Evolutionary conservation across 306 rosid genomes (phyloP).

Genomic region (Trifolium fragiferum): DNA sequence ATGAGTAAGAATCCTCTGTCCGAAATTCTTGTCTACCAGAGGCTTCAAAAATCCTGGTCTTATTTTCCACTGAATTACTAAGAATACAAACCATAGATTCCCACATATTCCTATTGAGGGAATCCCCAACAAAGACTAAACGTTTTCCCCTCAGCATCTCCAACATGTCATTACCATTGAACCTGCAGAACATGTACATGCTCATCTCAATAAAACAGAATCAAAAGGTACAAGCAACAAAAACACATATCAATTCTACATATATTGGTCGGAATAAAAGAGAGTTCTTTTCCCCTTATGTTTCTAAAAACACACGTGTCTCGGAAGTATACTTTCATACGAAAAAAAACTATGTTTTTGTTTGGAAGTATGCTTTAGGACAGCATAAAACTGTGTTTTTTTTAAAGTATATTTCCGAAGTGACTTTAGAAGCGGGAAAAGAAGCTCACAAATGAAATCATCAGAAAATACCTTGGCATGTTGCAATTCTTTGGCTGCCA

Average conservation of each 20-base stretch:
- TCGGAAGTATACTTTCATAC: not conserved
- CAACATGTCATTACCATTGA: constrained; percentile 68
- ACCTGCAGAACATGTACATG: constrained; percentile 48
- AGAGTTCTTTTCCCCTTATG: too few relatives aligned
- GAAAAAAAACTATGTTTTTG: not conserved
- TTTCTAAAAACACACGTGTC: not conserved
- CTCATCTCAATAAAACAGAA: not conserved
- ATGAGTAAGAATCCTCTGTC: constrained; percentile 79
- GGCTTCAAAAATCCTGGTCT: constrained; percentile 67
- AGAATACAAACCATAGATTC: constrained; percentile 82
- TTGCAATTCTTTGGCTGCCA: constrained; percentile 83
- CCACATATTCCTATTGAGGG: constrained; percentile 94
- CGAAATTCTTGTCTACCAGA: constrained; percentile 73
- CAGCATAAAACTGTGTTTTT: not conserved
- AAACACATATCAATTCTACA: constrained; percentile 4
- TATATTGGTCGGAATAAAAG: not conserved
- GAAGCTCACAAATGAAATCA: not conserved
- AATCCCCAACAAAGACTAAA: constrained; percentile 83
- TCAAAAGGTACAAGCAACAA: not conserved
- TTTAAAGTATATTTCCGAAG: not conserved
- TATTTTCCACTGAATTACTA: constrained; percentile 69
- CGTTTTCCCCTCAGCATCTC: constrained; percentile 74
- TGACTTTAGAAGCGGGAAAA: not conserved
- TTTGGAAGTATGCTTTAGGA: not conserved
- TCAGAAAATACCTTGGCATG: constrained; percentile 69